Percentiles rank a stretch among this genome's conserved stretches.
phyloP scores from a whole-genome alignment of 306 rosid genomes.

The Ammopiptanthus mongolicus region DNA sequence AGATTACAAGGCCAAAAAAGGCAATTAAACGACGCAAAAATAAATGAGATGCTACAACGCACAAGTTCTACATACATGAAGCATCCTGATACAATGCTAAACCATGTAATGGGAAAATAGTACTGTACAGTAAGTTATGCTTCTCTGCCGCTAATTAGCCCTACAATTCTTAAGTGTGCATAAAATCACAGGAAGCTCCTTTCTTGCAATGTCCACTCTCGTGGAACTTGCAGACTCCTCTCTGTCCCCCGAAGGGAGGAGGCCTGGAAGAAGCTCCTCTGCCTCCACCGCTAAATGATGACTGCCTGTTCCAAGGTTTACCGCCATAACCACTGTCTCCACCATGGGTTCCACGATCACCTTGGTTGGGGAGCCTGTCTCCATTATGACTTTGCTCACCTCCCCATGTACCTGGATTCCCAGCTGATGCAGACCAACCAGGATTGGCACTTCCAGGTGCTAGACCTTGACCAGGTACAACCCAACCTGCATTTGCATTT shows the following conservation, averaged over 20 bases:
- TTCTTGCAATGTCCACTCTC: conserved; percentile 89
- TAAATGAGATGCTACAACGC: conserved; percentile 34
- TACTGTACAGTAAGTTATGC: conserved; percentile 73
- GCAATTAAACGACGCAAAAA: neutral
- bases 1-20: conserved; percentile 2
- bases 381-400: conserved; percentile 51
- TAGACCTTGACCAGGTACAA: conserved; percentile 43
- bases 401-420: conserved; percentile 51
- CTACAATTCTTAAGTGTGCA: conserved; percentile 56
- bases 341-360: conserved; percentile 54
- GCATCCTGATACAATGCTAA: conserved; percentile 41
- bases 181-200: conserved; percentile 78
- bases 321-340: conserved; percentile 65
- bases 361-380: conserved; percentile 57
- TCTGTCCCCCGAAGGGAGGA: conserved; percentile 66
- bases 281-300: conserved; percentile 53
- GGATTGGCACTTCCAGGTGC: conserved; percentile 54
- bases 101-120: conserved; percentile 38
- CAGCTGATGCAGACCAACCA: conserved; percentile 51
- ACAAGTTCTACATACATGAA: conserved; percentile 39
- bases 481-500: conserved; percentile 59
- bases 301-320: conserved; percentile 73
- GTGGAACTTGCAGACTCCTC: conserved; percentile 71
- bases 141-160: conserved; percentile 26
- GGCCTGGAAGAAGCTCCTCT: conserved; percentile 71